A percentile compares a stretch with the other conserved stretches of the same genome.
phyloP scores from a whole-genome alignment of 2,329 filamentous ascomycete species.

The Exutisphaerella laricina region DNA sequence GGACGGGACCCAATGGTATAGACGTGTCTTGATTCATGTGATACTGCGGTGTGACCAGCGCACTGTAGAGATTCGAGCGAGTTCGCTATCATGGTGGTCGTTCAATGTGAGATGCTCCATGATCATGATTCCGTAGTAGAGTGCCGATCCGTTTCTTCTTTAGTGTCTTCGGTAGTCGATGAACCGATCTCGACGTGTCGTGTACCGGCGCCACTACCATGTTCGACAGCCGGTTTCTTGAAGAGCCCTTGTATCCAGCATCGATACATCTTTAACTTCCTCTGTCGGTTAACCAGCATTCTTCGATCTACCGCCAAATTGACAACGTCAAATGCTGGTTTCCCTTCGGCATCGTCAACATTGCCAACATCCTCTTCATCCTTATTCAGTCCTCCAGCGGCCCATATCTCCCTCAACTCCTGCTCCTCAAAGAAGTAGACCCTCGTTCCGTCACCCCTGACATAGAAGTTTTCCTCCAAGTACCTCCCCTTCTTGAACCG shows the following conservation, averaged over 20 bases:
- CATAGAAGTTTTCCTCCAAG: constrained; percentile 95
- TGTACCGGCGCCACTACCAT: too few species aligned
- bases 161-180: too few species aligned
- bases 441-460: constrained; percentile 87
- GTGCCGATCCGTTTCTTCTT: too few species aligned
- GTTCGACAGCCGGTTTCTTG: constrained; percentile 57
- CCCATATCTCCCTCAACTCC: constrained; percentile 77
- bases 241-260: constrained; percentile 92
- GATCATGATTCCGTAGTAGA: too few species aligned
- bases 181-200: too few species aligned
- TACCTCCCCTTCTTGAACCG: constrained; percentile 94
- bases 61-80: too few species aligned
- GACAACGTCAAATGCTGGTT: constrained; percentile 56
- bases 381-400: constrained; percentile 33
- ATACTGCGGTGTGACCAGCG: too few species aligned
- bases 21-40: too few species aligned
- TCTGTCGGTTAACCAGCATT: constrained; percentile 84
- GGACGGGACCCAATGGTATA: too few species aligned
- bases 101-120: too few species aligned
- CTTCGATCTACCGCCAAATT: constrained; percentile 81
- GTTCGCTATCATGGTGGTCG: too few species aligned
- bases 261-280: constrained; percentile 94
- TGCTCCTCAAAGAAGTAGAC: constrained; percentile 96
- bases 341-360: constrained; percentile 9
- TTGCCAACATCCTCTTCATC: constrained; percentile 25